Percentiles rank a stretch among this genome's conserved stretches.
Evolutionary conservation across 768 basidiomycete species (phyloP).

Genomic region (Tulasnella sp.): DNA sequence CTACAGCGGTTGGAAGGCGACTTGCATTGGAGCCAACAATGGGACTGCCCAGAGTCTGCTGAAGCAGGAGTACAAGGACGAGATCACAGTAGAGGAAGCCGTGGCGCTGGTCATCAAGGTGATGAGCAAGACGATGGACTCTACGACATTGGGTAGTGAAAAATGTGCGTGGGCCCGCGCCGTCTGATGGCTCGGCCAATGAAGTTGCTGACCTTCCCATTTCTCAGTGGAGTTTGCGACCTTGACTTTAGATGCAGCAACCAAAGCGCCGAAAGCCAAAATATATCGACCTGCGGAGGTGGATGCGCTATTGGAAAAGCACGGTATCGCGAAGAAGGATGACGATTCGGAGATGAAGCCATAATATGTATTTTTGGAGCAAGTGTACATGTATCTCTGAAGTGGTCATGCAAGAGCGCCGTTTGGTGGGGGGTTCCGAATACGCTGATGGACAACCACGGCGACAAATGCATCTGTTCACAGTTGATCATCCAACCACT

Average conservation of each 20-base stretch:
- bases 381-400: not conserved
- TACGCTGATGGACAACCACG: not conserved
- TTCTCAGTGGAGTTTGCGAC: constrained; percentile 87
- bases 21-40: constrained; percentile 98
- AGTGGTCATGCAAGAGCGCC: not conserved
- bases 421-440: not conserved
- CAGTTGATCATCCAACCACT: constrained; percentile 21
- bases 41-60: constrained; percentile 92
- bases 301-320: constrained; percentile 74
- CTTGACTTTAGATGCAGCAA: constrained; percentile 77
- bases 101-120: constrained; percentile 89
- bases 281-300: constrained; percentile 90
- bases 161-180: constrained; percentile 65
- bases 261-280: constrained; percentile 83
- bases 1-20: constrained; percentile 97
- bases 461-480: not conserved
- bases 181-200: not conserved
- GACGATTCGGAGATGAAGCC: constrained; percentile 52
- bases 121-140: constrained; percentile 99
- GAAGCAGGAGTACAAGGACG: constrained; percentile 99
- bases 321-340: constrained; percentile 88
- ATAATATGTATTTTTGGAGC: not conserved
- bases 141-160: constrained; percentile 93
- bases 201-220: not conserved
- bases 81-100: constrained; percentile 86